Conservation (phyloP, 306 rosid species). For the Amphicarpaea edgeworthii region DNA sequence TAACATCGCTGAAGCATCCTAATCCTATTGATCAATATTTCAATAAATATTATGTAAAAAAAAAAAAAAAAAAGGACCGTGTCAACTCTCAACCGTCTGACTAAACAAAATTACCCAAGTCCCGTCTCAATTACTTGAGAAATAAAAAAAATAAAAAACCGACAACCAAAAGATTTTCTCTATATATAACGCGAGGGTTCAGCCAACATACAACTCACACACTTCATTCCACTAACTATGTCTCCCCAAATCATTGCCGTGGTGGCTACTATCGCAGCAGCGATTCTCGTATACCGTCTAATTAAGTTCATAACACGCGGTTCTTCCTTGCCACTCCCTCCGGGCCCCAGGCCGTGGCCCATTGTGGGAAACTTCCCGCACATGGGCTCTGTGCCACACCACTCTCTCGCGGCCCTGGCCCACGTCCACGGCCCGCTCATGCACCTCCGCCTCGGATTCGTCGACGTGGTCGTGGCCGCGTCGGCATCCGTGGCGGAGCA, state of each 20-base stretch:
- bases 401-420: slow-evolving; percentile 68
- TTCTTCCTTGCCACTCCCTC: slow-evolving; percentile 57
- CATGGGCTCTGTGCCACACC: slow-evolving; percentile 75
- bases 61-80: not conserved
- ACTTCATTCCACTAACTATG: slow-evolving; percentile 40
- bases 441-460: slow-evolving; percentile 73
- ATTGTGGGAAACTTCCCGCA: slow-evolving; percentile 80
- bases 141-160: not conserved
- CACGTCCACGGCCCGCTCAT: slow-evolving; percentile 68
- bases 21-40: not conserved
- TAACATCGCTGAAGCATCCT: too few species aligned
- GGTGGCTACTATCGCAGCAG: slow-evolving; percentile 27
- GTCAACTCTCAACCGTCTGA: not conserved
- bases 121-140: not conserved
- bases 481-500: slow-evolving; percentile 76
- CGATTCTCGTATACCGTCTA: slow-evolving; percentile 42
- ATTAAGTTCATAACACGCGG: slow-evolving; percentile 10
- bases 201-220: not conserved
- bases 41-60: too few species aligned
- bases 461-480: slow-evolving; percentile 73
- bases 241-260: slow-evolving; percentile 21
- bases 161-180: not conserved
- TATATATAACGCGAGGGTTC: not conserved
- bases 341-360: slow-evolving; percentile 91
- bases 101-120: not conserved